Conservation (phyloP, 768 basidiomycete species). For the Obba rivulosa region DNA sequence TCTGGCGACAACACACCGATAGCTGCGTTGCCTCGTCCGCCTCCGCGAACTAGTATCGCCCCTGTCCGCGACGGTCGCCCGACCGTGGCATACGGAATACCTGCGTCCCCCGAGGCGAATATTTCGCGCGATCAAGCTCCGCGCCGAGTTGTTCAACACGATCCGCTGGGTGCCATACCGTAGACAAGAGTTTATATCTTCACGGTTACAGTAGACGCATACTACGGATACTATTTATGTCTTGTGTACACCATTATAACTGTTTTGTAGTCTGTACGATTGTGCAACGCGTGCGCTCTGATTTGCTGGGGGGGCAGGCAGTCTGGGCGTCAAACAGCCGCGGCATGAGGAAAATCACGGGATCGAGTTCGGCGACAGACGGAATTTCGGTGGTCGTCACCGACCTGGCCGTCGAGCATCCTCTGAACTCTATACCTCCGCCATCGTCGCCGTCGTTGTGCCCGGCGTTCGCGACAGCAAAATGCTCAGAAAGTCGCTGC, state of each 20-base stretch:
- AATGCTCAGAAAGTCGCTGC: conserved; percentile 67
- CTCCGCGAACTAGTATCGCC: conserved; percentile 23
- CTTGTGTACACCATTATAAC: not conserved
- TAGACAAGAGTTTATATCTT: not conserved
- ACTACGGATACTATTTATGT: not conserved
- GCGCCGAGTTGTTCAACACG: conserved; percentile 15
- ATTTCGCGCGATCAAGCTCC: conserved; percentile 16
- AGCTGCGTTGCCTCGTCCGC: conserved; percentile 47
- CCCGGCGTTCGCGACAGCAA: conserved; percentile 9
- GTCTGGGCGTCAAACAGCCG: not conserved
- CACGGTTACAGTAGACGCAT: not conserved
- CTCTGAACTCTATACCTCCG: not conserved
- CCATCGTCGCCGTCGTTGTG: conserved; percentile 9
- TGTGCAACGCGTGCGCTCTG: not conserved
- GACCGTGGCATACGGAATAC: conserved; percentile 1
- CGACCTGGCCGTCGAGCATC: conserved; percentile 7
- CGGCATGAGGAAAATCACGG: conserved; percentile 13
- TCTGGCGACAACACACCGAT: conserved; percentile 31
- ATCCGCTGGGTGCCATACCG: conserved; percentile 24
- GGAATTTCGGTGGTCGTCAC: conserved; percentile 18
- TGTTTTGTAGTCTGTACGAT: not conserved
- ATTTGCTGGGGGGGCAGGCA: not conserved
- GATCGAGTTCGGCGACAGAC: conserved; percentile 18
- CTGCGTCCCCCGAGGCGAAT: conserved; percentile 4
- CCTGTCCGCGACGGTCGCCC: not conserved